phyloP scores from a whole-genome alignment of 2,329 filamentous ascomycete species.

The Volutella citrinella region DNA sequence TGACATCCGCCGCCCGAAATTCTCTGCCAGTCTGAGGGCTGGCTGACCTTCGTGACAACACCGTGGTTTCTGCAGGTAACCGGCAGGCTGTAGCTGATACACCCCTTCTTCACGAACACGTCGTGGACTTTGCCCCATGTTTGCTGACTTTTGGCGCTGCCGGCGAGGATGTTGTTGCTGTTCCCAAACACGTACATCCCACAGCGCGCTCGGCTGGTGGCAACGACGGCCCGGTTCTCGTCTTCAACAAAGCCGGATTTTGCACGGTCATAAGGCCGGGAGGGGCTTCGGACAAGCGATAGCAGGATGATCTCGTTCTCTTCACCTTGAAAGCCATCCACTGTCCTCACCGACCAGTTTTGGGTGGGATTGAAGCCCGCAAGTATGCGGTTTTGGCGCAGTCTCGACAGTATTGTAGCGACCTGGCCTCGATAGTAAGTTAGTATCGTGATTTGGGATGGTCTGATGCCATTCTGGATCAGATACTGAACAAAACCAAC shows the following conservation, averaged over 20 bases:
- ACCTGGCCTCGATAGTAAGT: conserved; percentile 88
- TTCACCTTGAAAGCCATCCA: conserved; percentile 89
- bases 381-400: conserved; percentile 34
- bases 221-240: conserved; percentile 55
- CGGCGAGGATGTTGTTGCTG: conserved; percentile 48
- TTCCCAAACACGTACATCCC: conserved; percentile 89
- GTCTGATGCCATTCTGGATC: conserved; percentile 59
- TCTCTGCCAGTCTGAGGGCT: conserved; percentile 49
- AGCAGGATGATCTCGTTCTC: conserved; percentile 83
- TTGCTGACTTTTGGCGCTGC: conserved; percentile 34
- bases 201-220: conserved; percentile 66
- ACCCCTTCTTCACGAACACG: conserved; percentile 37
- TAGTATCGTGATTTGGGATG: conserved; percentile 69
- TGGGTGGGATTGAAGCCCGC: conserved; percentile 19
- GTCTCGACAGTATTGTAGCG: conserved; percentile 54
- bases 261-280: conserved; percentile 30
- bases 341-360: conserved; percentile 66
- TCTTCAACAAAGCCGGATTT: conserved; percentile 72
- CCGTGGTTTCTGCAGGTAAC: conserved; percentile 62
- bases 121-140: conserved; percentile 41
- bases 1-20: conserved; percentile 20
- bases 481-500: conserved; percentile 71
- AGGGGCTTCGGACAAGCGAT: conserved; percentile 73
- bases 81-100: conserved; percentile 45
- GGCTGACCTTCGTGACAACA: conserved; percentile 47